A percentile compares a stretch with the other conserved stretches of the same genome.
phyloP scores from a whole-genome alignment of 805 yeast genomes.

The Yamadazyma endophytica region DNA sequence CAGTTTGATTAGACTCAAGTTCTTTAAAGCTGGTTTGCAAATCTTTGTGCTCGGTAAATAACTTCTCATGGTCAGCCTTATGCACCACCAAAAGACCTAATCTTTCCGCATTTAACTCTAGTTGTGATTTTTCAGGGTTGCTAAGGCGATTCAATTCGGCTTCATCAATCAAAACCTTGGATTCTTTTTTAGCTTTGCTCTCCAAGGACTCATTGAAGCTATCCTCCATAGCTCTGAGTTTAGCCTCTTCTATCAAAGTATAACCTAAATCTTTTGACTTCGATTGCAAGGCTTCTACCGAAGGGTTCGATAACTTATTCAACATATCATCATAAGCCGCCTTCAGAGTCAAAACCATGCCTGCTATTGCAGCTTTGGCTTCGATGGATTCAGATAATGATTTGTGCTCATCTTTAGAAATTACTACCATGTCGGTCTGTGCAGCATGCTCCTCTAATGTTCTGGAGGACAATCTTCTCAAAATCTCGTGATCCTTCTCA shows the following conservation, averaged over 20 bases:
- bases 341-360: constrained; percentile 1
- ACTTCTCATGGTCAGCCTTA: constrained; percentile 9
- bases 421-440: constrained; percentile 1
- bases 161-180: constrained; percentile 8
- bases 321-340: constrained; percentile 8
- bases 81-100: constrained; percentile 11
- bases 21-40: too few relatives aligned
- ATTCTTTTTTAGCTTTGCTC: constrained; percentile 12
- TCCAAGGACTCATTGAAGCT: constrained; percentile 8
- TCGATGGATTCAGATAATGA: constrained; percentile 4
- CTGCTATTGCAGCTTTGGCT: constrained; percentile 5
- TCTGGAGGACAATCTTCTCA: constrained; percentile 1
- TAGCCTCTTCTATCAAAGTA: background rate
- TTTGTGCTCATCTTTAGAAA: constrained; percentile 1
- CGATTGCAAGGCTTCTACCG: too few relatives aligned
- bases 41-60: constrained; percentile 1
- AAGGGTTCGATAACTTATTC: too few relatives aligned
- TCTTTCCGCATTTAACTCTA: constrained; percentile 12
- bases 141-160: constrained; percentile 7
- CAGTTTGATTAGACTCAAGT: too few relatives aligned
- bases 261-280: too few relatives aligned
- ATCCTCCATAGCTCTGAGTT: background rate
- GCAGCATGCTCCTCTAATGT: constrained; percentile 7
- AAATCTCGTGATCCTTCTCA: background rate
- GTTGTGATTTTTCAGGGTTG: constrained; percentile 9